A percentile compares a stretch with the other conserved stretches of the same genome.
These are phyloP conservation scores for Solanum pennellii DNA, from an alignment of 257 asterid genomes.

Conservation along the genomic window DNA sequence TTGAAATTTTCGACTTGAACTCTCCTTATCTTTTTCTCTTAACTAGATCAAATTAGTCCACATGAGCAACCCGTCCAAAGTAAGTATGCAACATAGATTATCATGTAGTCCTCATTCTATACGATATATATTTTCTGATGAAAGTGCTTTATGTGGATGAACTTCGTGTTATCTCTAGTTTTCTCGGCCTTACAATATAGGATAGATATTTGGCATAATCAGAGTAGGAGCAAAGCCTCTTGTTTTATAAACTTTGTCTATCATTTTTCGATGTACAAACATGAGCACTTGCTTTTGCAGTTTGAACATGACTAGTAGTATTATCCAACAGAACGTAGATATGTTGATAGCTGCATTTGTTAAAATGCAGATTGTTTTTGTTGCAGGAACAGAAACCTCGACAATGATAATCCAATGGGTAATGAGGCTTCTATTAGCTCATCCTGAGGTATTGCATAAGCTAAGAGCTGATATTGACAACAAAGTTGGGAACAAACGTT, in stretches of 20 bases:
- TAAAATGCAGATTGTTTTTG: conserved; percentile 20
- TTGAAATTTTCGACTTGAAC: no score
- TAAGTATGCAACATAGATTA: not conserved
- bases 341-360: not conserved
- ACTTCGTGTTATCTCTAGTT: not conserved
- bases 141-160: not conserved
- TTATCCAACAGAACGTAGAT: not conserved
- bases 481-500: conserved; percentile 22
- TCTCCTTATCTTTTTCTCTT: no score
- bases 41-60: no score
- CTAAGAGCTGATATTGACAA: conserved; percentile 32
- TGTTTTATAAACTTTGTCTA: not conserved
- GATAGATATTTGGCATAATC: not conserved
- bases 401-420: conserved; percentile 26
- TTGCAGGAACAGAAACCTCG: conserved; percentile 46
- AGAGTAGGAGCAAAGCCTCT: not conserved
- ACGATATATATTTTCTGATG: not conserved
- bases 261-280: not conserved
- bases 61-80: no score
- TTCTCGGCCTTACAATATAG: not conserved
- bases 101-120: not conserved
- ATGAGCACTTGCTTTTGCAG: not conserved
- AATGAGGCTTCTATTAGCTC: conserved; percentile 27
- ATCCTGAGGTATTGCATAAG: conserved; percentile 20
- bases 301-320: not conserved